A percentile compares a stretch with the other conserved stretches of the same genome.
Conservation (phyloP, 1,284 basidiomycete species). For the Pseudozyma sp. region DNA sequence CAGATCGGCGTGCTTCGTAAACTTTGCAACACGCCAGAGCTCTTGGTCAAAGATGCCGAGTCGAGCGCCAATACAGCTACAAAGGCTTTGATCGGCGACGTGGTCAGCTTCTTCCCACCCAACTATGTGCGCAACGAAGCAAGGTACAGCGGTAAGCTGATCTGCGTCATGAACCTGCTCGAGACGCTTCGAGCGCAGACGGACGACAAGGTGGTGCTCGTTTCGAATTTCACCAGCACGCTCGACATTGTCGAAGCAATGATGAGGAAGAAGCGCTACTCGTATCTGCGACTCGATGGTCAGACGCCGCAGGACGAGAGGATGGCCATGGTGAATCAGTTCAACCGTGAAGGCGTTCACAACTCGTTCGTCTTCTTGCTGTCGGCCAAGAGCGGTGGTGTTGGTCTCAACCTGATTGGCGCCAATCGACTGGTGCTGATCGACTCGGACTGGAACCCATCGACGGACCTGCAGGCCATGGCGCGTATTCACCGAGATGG, state of each 20-base stretch:
- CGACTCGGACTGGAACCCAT: conserved; percentile 96
- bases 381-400: conserved; percentile 96
- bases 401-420: conserved; percentile 97
- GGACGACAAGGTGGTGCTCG: conserved; percentile 74
- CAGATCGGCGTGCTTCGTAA: conserved; percentile 74
- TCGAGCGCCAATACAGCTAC: conserved; percentile 35
- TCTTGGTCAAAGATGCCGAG: conserved; percentile 79
- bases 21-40: conserved; percentile 90
- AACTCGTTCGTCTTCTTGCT: conserved; percentile 83
- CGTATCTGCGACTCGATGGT: conserved; percentile 88
- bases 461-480: conserved; percentile 91
- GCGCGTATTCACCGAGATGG: conserved; percentile 87
- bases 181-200: conserved; percentile 76
- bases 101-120: conserved; percentile 42
- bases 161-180: conserved; percentile 81
- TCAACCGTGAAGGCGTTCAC: conserved; percentile 48
- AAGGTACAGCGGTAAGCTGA: conserved; percentile 73
- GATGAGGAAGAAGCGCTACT: conserved; percentile 81
- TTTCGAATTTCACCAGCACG: conserved; percentile 75
- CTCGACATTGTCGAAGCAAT: conserved; percentile 90
- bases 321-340: conserved; percentile 57
- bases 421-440: conserved; percentile 87
- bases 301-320: conserved; percentile 62
- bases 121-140: conserved; percentile 48
- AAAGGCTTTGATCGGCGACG: conserved; percentile 39